Percentiles rank a stretch among this genome's conserved stretches.
These are phyloP conservation scores for Cystobasidium sp. DNA, from an alignment of 1,284 basidiomycete genomes.

Conservation along the genomic window DNA sequence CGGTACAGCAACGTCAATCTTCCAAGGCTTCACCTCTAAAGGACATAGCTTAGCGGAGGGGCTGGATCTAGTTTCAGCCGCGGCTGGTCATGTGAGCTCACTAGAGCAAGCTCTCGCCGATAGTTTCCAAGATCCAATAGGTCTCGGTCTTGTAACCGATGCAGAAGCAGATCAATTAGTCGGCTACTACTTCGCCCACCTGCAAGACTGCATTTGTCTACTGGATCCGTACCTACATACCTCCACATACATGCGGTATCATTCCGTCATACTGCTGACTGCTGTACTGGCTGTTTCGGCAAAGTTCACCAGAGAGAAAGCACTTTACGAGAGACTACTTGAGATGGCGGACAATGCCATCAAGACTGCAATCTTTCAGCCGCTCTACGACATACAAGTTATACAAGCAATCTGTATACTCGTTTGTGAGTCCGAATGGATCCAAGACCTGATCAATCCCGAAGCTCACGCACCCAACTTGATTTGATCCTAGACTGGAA, in stretches of 20 bases:
- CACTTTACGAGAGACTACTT: not conserved
- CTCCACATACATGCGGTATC: not conserved
- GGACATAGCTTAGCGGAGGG: conserved; percentile 5
- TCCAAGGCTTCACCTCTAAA: conserved; percentile 4
- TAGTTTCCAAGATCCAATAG: conserved; percentile 2
- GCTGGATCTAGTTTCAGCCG: not conserved
- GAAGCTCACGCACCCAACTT: not conserved
- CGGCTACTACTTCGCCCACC: conserved; percentile 1
- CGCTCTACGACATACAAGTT: not conserved
- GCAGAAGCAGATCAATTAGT: not conserved
- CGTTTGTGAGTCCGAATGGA: not conserved
- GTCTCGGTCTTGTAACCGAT: not conserved
- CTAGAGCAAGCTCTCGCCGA: conserved; percentile 3
- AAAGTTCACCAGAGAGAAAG: conserved; percentile 6
- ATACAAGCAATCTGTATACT: conserved; percentile 9
- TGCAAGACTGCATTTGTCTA: conserved; percentile 5
- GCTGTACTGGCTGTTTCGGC: not conserved
- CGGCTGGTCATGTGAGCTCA: conserved; percentile 7
- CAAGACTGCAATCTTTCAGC: conserved; percentile 8
- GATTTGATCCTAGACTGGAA: not conserved
- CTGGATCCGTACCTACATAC: not conserved
- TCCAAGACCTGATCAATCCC: not conserved
- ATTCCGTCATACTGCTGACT: not conserved
- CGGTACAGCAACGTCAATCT: not conserved
- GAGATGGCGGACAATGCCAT: conserved; percentile 9